Conservation (phyloP, 208 protist genomes). For the Leishmania arabica region DNA sequence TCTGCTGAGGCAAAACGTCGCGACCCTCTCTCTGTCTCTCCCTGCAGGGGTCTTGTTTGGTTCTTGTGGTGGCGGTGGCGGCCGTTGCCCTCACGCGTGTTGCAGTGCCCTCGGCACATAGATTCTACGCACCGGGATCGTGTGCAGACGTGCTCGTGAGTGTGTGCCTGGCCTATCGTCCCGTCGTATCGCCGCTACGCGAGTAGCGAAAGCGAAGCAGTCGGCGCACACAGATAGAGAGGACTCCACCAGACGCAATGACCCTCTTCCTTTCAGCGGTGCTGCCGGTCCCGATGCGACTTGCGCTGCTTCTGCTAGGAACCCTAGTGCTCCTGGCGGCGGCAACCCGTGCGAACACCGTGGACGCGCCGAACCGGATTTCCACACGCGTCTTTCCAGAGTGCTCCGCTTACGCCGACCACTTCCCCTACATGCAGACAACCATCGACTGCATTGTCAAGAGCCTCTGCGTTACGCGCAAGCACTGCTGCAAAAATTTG, state of each 20-base stretch:
- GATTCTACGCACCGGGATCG: too few relatives aligned
- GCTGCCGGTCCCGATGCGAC: not conserved
- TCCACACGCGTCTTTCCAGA: not conserved
- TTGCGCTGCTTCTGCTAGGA: not conserved
- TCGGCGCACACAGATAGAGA: not conserved
- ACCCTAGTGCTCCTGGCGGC: not conserved
- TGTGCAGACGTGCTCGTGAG: too few relatives aligned
- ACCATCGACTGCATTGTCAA: constrained; percentile 14
- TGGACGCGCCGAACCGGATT: not conserved
- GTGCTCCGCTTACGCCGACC: constrained; percentile 8
- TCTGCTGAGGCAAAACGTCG: too few relatives aligned
- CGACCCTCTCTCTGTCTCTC: constrained; percentile 2
- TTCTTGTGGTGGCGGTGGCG: too few relatives aligned
- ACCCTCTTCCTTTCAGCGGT: not conserved
- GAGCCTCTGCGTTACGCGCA: constrained; percentile 23
- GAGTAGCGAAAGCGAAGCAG: not conserved
- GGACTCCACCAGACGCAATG: not conserved
- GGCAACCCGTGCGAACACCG: not conserved
- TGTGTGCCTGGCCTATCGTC: too few relatives aligned
- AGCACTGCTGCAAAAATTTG: constrained; percentile 8
- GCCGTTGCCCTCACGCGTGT: too few relatives aligned
- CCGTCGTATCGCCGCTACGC: not conserved
- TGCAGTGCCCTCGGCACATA: too few relatives aligned
- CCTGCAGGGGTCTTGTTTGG: not conserved
- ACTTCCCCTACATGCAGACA: constrained; percentile 22